These are phyloP conservation scores for Ascochyta viciae-villosae DNA, from an alignment of 2,329 filamentous ascomycete species.

Conservation along the genomic window DNA sequence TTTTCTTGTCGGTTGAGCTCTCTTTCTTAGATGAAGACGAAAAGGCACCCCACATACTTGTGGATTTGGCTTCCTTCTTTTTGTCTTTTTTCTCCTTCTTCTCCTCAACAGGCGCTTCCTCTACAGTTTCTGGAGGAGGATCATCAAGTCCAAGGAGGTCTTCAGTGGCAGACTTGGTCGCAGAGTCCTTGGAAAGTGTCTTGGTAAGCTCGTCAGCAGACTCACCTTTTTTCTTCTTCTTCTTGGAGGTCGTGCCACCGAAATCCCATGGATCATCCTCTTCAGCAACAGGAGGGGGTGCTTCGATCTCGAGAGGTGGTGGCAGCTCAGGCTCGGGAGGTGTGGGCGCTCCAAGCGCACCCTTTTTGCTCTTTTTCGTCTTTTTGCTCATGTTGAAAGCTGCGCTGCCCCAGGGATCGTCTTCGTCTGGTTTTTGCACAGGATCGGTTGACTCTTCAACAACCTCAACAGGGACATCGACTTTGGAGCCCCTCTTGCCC, in stretches of 20 bases:
- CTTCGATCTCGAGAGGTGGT: constrained; percentile 63
- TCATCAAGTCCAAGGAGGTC: constrained; percentile 45
- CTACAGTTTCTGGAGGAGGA: constrained; percentile 26
- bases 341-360: constrained; percentile 58
- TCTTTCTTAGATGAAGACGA: constrained; percentile 42
- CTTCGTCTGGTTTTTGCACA: constrained; percentile 55
- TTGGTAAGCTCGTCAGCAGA: constrained; percentile 39
- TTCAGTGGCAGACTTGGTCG: constrained; percentile 43
- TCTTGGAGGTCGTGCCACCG: constrained; percentile 34
- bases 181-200: constrained; percentile 37
- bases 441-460: constrained; percentile 50
- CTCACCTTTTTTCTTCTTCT: constrained; percentile 47
- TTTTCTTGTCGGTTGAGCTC: constrained; percentile 38
- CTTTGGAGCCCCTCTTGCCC: constrained; percentile 51
- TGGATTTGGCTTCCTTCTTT: constrained; percentile 35
- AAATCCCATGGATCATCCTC: constrained; percentile 46
- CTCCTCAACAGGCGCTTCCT: constrained; percentile 25
- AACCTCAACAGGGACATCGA: constrained; percentile 49
- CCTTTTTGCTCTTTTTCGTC: constrained; percentile 62
- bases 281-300: constrained; percentile 46
- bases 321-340: constrained; percentile 49
- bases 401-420: constrained; percentile 48
- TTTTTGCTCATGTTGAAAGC: constrained; percentile 58
- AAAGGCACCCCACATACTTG: constrained; percentile 31
- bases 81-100: constrained; percentile 40